Percentiles rank a stretch among this genome's conserved stretches.
Conservation (phyloP, 1,284 basidiomycete genomes). For the Ustilago shanxiensis region DNA sequence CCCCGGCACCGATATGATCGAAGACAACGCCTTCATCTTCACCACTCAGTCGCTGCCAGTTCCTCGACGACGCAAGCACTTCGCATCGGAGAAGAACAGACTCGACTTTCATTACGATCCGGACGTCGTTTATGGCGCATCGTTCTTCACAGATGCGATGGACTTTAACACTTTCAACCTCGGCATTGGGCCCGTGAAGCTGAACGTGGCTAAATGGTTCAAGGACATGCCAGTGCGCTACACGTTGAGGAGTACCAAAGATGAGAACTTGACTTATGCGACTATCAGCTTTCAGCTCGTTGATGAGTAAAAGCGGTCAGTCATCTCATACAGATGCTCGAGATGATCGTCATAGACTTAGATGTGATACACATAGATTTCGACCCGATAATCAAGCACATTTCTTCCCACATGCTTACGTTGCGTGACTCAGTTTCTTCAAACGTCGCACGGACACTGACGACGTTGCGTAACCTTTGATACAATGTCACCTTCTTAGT, state of each 20-base stretch:
- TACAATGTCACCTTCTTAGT: not conserved
- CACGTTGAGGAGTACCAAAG: constrained; percentile 68
- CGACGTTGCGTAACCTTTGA: too few relatives aligned
- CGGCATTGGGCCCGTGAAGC: constrained; percentile 60
- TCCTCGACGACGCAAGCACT: constrained; percentile 70
- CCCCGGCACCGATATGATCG: constrained; percentile 70
- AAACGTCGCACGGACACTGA: too few relatives aligned
- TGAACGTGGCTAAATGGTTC: constrained; percentile 62
- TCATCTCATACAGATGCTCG: not conserved
- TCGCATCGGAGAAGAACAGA: constrained; percentile 66
- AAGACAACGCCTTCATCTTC: constrained; percentile 72
- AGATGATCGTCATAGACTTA: not conserved
- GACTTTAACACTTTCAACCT: constrained; percentile 67
- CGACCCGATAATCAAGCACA: not conserved
- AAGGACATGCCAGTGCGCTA: constrained; percentile 71
- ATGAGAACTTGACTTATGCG: constrained; percentile 70
- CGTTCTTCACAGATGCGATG: constrained; percentile 64
- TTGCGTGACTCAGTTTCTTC: too few relatives aligned
- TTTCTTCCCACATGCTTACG: not conserved
- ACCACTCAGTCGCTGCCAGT: constrained; percentile 68
- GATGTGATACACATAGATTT: not conserved
- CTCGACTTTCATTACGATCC: constrained; percentile 69
- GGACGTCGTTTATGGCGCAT: constrained; percentile 63
- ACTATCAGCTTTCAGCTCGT: constrained; percentile 71
- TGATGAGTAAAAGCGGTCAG: constrained; percentile 44